Evolutionary conservation across 805 yeast genomes (phyloP).

Genomic region (Candida endomychidarum): DNA sequence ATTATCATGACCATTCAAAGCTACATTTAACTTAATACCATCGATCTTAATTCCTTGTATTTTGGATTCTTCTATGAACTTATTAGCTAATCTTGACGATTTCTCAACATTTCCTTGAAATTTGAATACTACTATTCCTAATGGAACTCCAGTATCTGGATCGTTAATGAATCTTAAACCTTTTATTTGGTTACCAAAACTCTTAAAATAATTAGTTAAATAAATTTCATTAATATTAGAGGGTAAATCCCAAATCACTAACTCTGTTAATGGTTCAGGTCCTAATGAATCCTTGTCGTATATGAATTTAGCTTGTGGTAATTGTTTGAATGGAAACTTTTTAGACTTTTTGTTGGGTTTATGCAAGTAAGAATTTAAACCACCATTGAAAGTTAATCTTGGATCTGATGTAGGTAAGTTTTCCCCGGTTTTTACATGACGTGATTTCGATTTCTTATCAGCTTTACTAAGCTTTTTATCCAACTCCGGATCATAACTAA

Average conservation of each 20-base stretch:
- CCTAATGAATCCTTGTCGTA: conserved; percentile 77
- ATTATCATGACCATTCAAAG: conserved; percentile 48
- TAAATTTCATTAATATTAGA: conserved; percentile 48
- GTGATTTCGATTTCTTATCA: conserved; percentile 30
- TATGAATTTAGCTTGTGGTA: conserved; percentile 42
- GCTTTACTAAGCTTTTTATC: conserved; percentile 33
- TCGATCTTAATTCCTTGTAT: conserved; percentile 44
- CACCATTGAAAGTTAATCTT: conserved; percentile 24
- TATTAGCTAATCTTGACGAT: conserved; percentile 38
- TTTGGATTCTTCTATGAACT: conserved; percentile 27
- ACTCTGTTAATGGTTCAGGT: conserved; percentile 66
- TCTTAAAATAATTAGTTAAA: conserved; percentile 51
- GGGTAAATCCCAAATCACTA: conserved; percentile 70
- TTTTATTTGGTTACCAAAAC: conserved; percentile 60
- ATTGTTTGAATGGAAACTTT: conserved; percentile 42
- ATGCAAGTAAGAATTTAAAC: conserved; percentile 27
- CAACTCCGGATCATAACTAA: conserved; percentile 50
- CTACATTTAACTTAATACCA: conserved; percentile 53
- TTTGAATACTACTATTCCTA: conserved; percentile 66
- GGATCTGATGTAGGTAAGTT: conserved; percentile 40
- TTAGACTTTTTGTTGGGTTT: conserved; percentile 41
- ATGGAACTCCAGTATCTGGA: conserved; percentile 73
- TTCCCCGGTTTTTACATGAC: conserved; percentile 41
- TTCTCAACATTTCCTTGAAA: conserved; percentile 57
- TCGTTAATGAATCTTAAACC: conserved; percentile 62